Evolutionary conservation across 257 asterid species (phyloP).

Genomic region (Apocynum venetum): DNA sequence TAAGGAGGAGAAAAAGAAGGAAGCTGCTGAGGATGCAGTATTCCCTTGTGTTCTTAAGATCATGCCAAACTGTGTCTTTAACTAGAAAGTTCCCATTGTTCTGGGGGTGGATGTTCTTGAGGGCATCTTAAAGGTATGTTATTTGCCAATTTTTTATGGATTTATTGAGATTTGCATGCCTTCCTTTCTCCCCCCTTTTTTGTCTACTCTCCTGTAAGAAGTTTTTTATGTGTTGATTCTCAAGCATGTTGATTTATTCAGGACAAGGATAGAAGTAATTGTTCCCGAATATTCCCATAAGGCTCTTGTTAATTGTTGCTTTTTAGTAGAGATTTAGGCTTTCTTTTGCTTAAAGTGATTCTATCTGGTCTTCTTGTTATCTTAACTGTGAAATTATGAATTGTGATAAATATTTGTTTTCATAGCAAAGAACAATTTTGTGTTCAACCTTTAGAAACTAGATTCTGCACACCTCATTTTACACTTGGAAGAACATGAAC

Average conservation of each 20-base stretch:
- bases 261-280: neutral
- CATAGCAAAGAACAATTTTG: no score
- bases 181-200: no score
- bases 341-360: no score
- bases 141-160: no score
- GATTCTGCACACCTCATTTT: no score
- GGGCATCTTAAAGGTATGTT: slow-evolving; percentile 53
- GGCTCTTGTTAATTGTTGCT: neutral
- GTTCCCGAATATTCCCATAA: neutral
- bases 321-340: no score
- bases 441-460: no score
- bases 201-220: no score
- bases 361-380: no score
- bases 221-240: neutral
- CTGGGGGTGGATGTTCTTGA: slow-evolving; percentile 88
- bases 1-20: slow-evolving; percentile 91
- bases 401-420: no score
- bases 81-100: slow-evolving; percentile 95
- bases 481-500: no score
- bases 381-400: no score
- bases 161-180: slow-evolving; percentile 18
- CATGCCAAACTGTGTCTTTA: slow-evolving; percentile 74
- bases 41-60: slow-evolving; percentile 94
- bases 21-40: slow-evolving; percentile 91
- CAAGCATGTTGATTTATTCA: neutral